A percentile compares a stretch with the other conserved stretches of the same genome.
Evolutionary conservation across 225 moss, liverwort and hornwort species (phyloP).

Genomic region (Polytrichum commune): DNA sequence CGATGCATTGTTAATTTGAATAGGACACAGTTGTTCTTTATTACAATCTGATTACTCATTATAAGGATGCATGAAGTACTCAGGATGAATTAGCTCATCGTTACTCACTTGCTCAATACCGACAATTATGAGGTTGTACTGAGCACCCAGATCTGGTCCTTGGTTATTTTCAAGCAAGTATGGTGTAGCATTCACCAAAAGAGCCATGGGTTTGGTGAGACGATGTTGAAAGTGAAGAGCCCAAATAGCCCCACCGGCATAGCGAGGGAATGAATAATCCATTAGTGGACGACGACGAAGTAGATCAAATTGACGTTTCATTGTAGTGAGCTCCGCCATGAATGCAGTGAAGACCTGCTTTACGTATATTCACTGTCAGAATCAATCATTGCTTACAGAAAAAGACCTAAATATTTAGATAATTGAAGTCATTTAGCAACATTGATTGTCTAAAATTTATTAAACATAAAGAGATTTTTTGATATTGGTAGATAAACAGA

Average conservation of each 20-base stretch:
- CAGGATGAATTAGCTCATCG: too few relatives aligned
- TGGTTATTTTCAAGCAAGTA: constrained; percentile 58
- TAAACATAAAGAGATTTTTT: too few relatives aligned
- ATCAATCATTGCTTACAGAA: too few relatives aligned
- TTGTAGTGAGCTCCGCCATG: constrained; percentile 52
- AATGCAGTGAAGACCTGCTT: constrained; percentile 63
- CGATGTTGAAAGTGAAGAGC: constrained; percentile 69
- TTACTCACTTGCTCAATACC: constrained; percentile 52
- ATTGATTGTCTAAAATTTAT: too few relatives aligned
- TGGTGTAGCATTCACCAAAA: constrained; percentile 56
- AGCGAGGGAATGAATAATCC: constrained; percentile 70
- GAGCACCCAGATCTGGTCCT: constrained; percentile 50
- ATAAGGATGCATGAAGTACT: neutral
- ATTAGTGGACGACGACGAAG: constrained; percentile 53
- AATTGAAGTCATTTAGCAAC: too few relatives aligned
- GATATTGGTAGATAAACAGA: too few relatives aligned
- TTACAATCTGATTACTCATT: too few relatives aligned
- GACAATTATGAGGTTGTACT: constrained; percentile 58
- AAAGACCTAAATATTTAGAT: too few relatives aligned
- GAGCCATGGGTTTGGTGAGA: constrained; percentile 65
- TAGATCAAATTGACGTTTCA: constrained; percentile 73
- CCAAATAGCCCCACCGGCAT: constrained; percentile 73
- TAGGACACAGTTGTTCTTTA: too few relatives aligned
- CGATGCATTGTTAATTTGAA: too few relatives aligned
- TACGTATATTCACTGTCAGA: too few relatives aligned